These are phyloP conservation scores for Dujonia santamariae DNA, from an alignment of 1,139 yeast species.

Conservation along the genomic window DNA sequence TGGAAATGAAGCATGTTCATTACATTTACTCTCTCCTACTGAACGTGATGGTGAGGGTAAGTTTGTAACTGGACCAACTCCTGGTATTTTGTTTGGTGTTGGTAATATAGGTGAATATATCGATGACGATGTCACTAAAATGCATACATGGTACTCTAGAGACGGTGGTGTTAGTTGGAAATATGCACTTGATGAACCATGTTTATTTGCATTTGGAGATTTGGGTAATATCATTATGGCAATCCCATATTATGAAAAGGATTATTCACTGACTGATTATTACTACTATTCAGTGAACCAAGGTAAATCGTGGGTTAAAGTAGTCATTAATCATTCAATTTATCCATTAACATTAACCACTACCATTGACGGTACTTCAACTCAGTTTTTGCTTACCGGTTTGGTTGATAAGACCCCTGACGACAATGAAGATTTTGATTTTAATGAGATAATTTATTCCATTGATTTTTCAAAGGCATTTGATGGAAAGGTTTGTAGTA, in stretches of 20 bases:
- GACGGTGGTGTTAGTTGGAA: slow-evolving; percentile 81
- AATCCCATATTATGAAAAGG: slow-evolving; percentile 37
- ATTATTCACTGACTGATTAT: slow-evolving; percentile 18
- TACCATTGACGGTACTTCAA: slow-evolving; percentile 73
- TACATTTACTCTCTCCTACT: slow-evolving; percentile 51
- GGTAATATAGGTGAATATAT: slow-evolving; percentile 50
- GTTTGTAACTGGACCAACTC: slow-evolving; percentile 62
- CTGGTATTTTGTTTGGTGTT: slow-evolving; percentile 65
- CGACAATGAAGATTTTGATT: slow-evolving; percentile 9
- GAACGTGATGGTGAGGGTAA: slow-evolving; percentile 56
- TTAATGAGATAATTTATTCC: slow-evolving; percentile 32
- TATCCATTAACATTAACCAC: slow-evolving; percentile 50
- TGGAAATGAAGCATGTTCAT: slow-evolving; percentile 47
- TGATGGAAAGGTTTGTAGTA: slow-evolving; percentile 47
- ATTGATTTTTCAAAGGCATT: slow-evolving; percentile 65
- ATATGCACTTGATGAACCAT: slow-evolving; percentile 51
- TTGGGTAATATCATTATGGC: slow-evolving; percentile 75
- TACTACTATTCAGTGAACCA: slow-evolving; percentile 69
- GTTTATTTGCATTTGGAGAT: slow-evolving; percentile 69
- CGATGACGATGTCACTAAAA: slow-evolving; percentile 18
- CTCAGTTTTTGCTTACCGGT: slow-evolving; percentile 58
- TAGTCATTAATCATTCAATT: slow-evolving; percentile 46
- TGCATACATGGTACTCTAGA: slow-evolving; percentile 62
- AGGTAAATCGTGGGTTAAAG: slow-evolving; percentile 61
- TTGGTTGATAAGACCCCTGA: slow-evolving; percentile 22